Conservation (phyloP, 768 basidiomycete species). For the Austroboletus festivus region DNA sequence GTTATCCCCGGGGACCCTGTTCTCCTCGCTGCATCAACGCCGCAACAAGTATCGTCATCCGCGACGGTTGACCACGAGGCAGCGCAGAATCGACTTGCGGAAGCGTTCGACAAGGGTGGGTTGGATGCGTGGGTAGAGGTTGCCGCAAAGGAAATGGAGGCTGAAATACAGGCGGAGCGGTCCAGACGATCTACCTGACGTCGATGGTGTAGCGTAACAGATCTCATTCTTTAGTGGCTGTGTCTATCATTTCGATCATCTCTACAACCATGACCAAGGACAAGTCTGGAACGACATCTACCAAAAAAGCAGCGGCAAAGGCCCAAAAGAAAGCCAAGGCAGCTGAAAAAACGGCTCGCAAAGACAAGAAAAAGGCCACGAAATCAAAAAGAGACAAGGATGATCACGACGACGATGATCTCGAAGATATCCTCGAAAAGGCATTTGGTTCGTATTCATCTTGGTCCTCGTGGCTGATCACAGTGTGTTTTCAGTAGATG, state of each 20-base stretch:
- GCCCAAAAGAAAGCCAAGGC: conserved; percentile 67
- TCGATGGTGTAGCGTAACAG: too few species aligned
- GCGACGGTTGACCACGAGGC: conserved; percentile 30
- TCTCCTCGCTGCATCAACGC: neutral
- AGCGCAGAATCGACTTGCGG: conserved; percentile 50
- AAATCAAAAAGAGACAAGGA: conserved; percentile 44
- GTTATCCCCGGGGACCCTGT: conserved; percentile 3
- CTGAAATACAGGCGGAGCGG: conserved; percentile 51
- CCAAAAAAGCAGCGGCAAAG: conserved; percentile 49
- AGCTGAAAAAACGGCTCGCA: conserved; percentile 64
- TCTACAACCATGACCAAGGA: conserved; percentile 23
- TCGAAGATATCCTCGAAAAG: conserved; percentile 81
- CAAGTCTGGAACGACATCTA: conserved; percentile 4
- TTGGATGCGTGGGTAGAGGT: conserved; percentile 52
- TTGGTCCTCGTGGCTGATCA: neutral
- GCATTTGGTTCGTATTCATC: conserved; percentile 38
- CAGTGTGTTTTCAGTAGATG: conserved; percentile 50
- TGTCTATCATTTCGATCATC: neutral
- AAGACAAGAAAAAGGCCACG: conserved; percentile 58
- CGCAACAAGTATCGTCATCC: neutral
- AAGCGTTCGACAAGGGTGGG: conserved; percentile 59
- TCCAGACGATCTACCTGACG: neutral
- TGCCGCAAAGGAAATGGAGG: conserved; percentile 55
- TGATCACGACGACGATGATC: conserved; percentile 70
- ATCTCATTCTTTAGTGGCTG: too few species aligned